A percentile compares a stretch with the other conserved stretches of the same genome.
Conservation (phyloP, 2,329 filamentous ascomycete species). For the Xylaria sp. region DNA sequence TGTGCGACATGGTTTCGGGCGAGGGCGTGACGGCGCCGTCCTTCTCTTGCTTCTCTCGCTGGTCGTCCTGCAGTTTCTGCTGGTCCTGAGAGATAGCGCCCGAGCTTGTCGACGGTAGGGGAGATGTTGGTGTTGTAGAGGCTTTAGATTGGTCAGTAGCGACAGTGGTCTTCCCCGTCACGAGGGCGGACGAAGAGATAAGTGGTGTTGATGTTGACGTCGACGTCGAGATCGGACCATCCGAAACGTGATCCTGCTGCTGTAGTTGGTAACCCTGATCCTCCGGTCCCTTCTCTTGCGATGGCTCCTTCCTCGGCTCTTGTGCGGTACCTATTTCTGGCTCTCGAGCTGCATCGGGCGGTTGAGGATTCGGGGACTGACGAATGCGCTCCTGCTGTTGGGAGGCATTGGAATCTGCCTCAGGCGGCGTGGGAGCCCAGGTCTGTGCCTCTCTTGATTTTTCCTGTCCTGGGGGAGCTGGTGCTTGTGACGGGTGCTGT, state of each 20-base stretch:
- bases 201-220: constrained; percentile 38
- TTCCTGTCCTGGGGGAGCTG: constrained; percentile 44
- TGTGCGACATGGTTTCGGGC: constrained; percentile 49
- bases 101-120: constrained; percentile 36
- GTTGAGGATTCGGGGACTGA: constrained; percentile 42
- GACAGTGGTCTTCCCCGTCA: constrained; percentile 37
- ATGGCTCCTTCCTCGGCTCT: constrained; percentile 46
- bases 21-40: constrained; percentile 40
- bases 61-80: constrained; percentile 31
- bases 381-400: constrained; percentile 43
- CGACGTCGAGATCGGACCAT: constrained; percentile 37
- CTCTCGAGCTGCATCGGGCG: constrained; percentile 43
- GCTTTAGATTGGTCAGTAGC: constrained; percentile 35
- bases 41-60: constrained; percentile 37
- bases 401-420: constrained; percentile 45
- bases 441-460: constrained; percentile 46
- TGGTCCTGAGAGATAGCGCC: constrained; percentile 37
- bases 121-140: constrained; percentile 29
- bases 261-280: constrained; percentile 41
- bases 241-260: constrained; percentile 38
- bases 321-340: constrained; percentile 42
- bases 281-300: constrained; percentile 43
- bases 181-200: constrained; percentile 33
- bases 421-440: constrained; percentile 42
- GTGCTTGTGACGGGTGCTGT: constrained; percentile 46